Evolutionary conservation across 192 early-diverging fungal species (phyloP), one percentile per base, ranked within the genome.

Genomic region (Coemansia sp.): DNA sequence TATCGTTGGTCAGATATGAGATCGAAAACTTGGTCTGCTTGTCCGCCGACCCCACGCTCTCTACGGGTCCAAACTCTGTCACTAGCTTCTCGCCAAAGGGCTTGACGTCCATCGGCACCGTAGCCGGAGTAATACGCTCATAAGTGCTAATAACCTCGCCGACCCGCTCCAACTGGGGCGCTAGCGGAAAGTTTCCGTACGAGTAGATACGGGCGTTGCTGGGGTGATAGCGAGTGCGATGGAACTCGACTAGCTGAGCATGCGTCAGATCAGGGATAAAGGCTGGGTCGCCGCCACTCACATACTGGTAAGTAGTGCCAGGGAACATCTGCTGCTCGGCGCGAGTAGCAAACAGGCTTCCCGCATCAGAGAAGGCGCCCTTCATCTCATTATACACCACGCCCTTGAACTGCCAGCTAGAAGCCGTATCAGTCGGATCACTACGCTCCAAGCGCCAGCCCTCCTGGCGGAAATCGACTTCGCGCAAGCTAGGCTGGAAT

Each of bases 331-430:
- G 80, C 85, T 96, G 91, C 66, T 95, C 93, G 15, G 85, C 85
- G 9, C 91, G 87, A 41, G 87, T 86, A 34, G 89, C 89, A 71
- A 93, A 97, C 55, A 97, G 76, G 60, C 90, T 91, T 63, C 89
- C 89, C 1, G 92, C 78, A 72, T 98, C 95, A 5, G 94, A 93
- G 84, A 91, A 89, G 9, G 76, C 74, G 15, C 97, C 97, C 84
- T 98, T 98, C 97, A 98, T 98, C 71, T 98, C 97, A 75, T 98
- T 98, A 74, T 95, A 98, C 24, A 98, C 97, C 29, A 98, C 92
- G 59, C 97, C 97, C 72, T 97, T 97, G 77, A 98, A 92, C 43
- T 71, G 65, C 70, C 69, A 86, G 24, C 73, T 67, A 7, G 68
- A 70, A 0, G 59, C 34, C 1, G 43, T 75, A 84, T 87, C 88